Base-by-base conservation (phyloP, 352 stramenopile species). In the Phytophthora megakarya region DNA sequence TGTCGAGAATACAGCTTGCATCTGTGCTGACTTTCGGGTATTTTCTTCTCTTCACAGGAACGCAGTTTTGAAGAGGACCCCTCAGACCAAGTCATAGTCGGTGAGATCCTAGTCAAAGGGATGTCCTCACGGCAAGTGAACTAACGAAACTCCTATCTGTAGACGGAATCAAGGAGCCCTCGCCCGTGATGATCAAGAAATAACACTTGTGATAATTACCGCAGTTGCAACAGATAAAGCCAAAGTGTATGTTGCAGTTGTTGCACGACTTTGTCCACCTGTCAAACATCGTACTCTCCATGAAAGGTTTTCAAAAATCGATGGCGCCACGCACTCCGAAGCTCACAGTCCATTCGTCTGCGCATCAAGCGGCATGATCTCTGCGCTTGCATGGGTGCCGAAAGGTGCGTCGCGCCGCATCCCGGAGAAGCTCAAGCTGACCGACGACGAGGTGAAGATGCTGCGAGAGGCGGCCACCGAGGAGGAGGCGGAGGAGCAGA, bases 341-440 rank as follows among this genome's bases (percentile, higher is more conserved):
- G 26, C 50, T 46, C 55, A 51, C 32, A 55, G 43, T 61, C 50
- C 61, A 63, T 61, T 67, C 23, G 39, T 54, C 40, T 32, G 21
- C 23, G 52, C 26, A 44, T 42, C 38, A 32, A 47, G 8, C 28
- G 28, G 33, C 7, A 74, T 77, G 70, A 74, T 77, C 55, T 74
- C 65, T 9, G 70, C 70, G 28, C 59, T 77, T 9, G 60, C 50
- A 16, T 77, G 65, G 66, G 69, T 77, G 13, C 65, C 70, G 13
- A 78, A 76, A 45, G 73, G 73, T 26, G 73, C 73, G 16, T 72
- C 70, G 22, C 70, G 70, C n/a, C 78, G 85, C 73, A 78, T 86
- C 54, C 88, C 88, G 8, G 84, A 94, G 59, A 93, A 93, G 75
- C 84, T 93, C 50, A 88, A 92, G 72, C 73, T 95, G 13, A 93